Evolutionary conservation across 192 early-diverging fungal species (phyloP), one percentile per base, ranked within the genome.

Genomic region (Coemansia sp.): DNA sequence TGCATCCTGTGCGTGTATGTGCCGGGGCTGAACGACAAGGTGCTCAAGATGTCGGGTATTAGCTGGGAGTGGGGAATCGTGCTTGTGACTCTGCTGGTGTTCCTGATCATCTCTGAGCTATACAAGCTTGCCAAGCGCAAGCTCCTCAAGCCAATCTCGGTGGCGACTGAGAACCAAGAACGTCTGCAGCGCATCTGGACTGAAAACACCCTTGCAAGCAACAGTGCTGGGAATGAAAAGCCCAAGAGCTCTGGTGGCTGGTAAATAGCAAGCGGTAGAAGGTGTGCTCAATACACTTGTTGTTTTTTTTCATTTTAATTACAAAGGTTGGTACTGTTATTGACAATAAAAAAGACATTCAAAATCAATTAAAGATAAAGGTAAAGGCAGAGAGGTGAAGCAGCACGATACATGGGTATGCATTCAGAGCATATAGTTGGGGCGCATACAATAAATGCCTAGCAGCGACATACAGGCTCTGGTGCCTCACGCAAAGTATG

Each of bases 21-120:
- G n/a, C 87, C 87, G 0, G 81, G 77, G 6, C 53, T 84, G 23
- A 85, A 85, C 64, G 78, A 72, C 23, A 42, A 53, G 34, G 81
- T 84, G 32, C 84, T 87, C 41, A 80, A 82, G 57, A 78, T 85
- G 61, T 58, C 67, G 28, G 66, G 67, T n/a, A 80, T 87, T 34
- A 63, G 72, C 44, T 88, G 81, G 81, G 86, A 88, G 67, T 90
- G 88, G 88, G 84, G 81, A 29, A 68, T 87, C 46, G 77, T 86
- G 19, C 53, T 71, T 23, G 64, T 72, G 22, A 78, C 85, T 11
- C 50, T 77, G 37, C 17, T 88, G 17, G 44, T 87, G 22, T 90
- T 85, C 62, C 55, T 87, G 10, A 70, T 76, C 9, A 18, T 81
- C n/a, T 74, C 75, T 22, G 86, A 90, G 58, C n/a, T 79, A 10